Percentiles rank a stretch among this genome's conserved stretches.
Conservation (phyloP, 345 rosid species). For the Gossypium australe region DNA sequence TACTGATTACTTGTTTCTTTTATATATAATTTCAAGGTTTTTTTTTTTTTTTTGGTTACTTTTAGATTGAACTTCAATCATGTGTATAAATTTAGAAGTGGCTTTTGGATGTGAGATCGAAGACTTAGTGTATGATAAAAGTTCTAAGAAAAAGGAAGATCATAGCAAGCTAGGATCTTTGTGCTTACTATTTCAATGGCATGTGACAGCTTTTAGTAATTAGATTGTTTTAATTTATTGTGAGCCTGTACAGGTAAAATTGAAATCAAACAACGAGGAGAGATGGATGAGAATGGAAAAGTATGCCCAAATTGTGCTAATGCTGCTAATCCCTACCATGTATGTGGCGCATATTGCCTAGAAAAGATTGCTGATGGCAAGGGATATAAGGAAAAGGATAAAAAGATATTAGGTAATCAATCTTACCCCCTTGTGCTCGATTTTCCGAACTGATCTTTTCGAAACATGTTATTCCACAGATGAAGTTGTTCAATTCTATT, state of each 20-base stretch:
- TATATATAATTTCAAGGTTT: neutral
- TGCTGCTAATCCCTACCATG: slow-evolving; percentile 63
- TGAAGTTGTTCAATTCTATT: neutral
- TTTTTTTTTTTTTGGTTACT: neutral
- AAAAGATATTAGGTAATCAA: slow-evolving; percentile 11
- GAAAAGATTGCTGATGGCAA: slow-evolving; percentile 25
- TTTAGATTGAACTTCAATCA: neutral
- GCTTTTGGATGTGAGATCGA: neutral
- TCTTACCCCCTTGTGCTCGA: neutral
- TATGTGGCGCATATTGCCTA: slow-evolving; percentile 52
- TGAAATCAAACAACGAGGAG: neutral
- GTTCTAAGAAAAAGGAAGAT: neutral
- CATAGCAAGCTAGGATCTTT: slow-evolving; percentile 6
- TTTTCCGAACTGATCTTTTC: neutral
- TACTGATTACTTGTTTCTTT: neutral
- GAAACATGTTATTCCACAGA: neutral
- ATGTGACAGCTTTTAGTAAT: neutral
- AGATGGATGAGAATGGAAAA: slow-evolving; percentile 20
- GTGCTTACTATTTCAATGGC: neutral
- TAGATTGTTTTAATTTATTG: neutral
- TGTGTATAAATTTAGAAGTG: neutral
- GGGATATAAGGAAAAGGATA: neutral
- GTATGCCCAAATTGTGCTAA: slow-evolving; percentile 44
- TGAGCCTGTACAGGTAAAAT: slow-evolving; percentile 3
- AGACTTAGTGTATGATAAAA: neutral